Base-by-base conservation (phyloP, 331 rosid species). In the Malus hybrid region DNA sequence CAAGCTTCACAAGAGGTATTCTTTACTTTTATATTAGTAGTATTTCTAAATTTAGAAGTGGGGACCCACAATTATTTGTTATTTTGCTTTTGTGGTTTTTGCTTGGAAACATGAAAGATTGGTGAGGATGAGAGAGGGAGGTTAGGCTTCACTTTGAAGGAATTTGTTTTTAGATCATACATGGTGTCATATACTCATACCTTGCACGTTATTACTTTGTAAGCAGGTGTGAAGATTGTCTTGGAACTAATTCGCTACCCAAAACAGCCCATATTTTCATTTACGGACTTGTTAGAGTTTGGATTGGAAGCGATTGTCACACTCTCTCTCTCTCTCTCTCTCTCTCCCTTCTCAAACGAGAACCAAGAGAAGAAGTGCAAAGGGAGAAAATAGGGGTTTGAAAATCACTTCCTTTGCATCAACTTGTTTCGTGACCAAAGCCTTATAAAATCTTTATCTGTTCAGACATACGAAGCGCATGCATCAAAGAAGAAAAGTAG, bases 121-220 rank as follows among this genome's bases (percentile, higher is more conserved):
- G 28, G 70, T 24, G 12, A 34, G 19, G 67, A 71, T 24, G 1
- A 44, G 31, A 44, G n/a, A 42, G 46, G 46, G 46, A 10, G 46
- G 46, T 18, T 67, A 12, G 24, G 68, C 68, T 44, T 6, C 19
- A 50, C 65, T 57, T 52, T 15, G 52, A 34, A 72, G 39, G 61
- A 44, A 65, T 52, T 7, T 61, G 36, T 27, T 72, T 12, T 28
- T 28, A 39, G 33, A 36, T 73, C n/a, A 6, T 32, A 6, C 16
- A 16, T 20, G 31, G 46, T 29, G 48, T 56, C 75, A 56, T 71
- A 56, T 55, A 3, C 19, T 13, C 65, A 16, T 67, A 15, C 70
- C 83, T 68, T 74, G 79, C 71, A 74, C 83, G 79, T 14, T 27
- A 69, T 69, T 14, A 39, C 75, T 67, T 20, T 33, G 31, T 7